These are phyloP conservation scores for Trichoderma citrinoviride DNA, from an alignment of 2,329 filamentous ascomycete species.

Conservation along the genomic window DNA sequence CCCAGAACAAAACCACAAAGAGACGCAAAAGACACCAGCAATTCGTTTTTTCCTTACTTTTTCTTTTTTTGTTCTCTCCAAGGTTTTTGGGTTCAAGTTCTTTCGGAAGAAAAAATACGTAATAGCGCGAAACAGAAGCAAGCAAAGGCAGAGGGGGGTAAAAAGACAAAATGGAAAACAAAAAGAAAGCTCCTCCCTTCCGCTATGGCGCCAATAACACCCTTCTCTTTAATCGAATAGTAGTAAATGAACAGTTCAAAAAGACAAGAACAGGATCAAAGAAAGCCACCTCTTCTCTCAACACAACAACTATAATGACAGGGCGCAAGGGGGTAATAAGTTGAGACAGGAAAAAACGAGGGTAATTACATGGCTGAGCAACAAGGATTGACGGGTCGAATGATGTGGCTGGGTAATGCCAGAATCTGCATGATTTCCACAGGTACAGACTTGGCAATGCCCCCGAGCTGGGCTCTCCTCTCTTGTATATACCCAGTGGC, in stretches of 20 bases:
- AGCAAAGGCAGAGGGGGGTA: background rate
- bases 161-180: background rate
- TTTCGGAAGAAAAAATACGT: constrained; percentile 16
- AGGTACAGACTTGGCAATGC: constrained; percentile 16
- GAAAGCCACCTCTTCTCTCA: constrained; percentile 1
- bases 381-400: constrained; percentile 15
- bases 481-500: background rate
- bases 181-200: background rate
- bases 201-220: constrained; percentile 17
- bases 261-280: background rate
- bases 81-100: background rate
- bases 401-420: background rate
- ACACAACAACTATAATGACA: background rate
- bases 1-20: background rate
- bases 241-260: background rate
- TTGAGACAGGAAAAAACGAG: background rate
- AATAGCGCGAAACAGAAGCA: background rate
- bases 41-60: background rate
- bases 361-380: constrained; percentile 6
- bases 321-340: background rate
- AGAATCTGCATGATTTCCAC: constrained; percentile 19
- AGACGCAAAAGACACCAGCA: background rate
- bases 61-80: background rate
- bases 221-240: constrained; percentile 14
- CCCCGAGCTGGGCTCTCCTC: constrained; percentile 12